phyloP scores from a whole-genome alignment of 345 rosid genomes.

The Dipteronia sinensis region DNA sequence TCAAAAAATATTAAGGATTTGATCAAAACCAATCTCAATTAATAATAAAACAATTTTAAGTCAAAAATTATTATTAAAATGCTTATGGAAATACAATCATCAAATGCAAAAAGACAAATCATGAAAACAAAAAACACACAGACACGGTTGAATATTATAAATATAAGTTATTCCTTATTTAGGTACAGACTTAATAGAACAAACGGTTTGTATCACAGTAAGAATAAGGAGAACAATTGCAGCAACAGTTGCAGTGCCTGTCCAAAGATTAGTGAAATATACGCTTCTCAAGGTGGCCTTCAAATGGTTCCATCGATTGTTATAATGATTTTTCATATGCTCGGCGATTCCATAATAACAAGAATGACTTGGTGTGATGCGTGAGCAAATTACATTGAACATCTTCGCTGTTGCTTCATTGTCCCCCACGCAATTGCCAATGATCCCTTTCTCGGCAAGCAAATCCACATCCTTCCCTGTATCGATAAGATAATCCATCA shows the following conservation, averaged over 20 bases:
- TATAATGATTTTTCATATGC: not conserved
- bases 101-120: too few relatives aligned
- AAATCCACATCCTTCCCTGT: conserved; percentile 19
- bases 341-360: not conserved
- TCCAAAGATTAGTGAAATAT: conserved; percentile 23
- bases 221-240: conserved; percentile 11
- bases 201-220: conserved; percentile 10
- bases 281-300: conserved; percentile 7
- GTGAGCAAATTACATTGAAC: conserved; percentile 10
- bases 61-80: too few relatives aligned
- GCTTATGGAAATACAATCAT: too few relatives aligned
- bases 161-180: too few relatives aligned
- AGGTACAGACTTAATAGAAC: too few relatives aligned
- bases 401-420: not conserved
- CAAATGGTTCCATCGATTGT: not conserved
- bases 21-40: too few relatives aligned
- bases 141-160: too few relatives aligned
- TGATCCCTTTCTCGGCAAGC: conserved; percentile 13
- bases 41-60: too few relatives aligned
- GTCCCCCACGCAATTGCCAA: conserved; percentile 6
- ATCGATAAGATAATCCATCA: conserved; percentile 10
- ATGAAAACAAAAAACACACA: too few relatives aligned
- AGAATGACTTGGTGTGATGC: not conserved
- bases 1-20: too few relatives aligned
- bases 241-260: conserved; percentile 20